A percentile compares a stretch with the other conserved stretches of the same genome.
phyloP scores from a whole-genome alignment of 495 filamentous ascomycete species.

The Sordaria brevicollis region DNA sequence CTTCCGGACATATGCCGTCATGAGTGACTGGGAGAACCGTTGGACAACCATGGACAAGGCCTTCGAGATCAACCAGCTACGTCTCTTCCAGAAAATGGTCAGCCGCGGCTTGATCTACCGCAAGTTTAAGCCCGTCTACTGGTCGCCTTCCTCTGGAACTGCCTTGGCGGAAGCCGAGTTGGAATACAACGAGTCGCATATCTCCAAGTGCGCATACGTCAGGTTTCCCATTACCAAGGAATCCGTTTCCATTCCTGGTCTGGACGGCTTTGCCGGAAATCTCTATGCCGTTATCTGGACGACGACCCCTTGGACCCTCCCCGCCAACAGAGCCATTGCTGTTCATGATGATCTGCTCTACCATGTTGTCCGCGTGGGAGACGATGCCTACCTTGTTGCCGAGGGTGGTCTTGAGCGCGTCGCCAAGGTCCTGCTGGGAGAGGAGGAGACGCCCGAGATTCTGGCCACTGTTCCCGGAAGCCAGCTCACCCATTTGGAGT shows the following conservation, averaged over 20 bases:
- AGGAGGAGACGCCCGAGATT: slow-evolving; percentile 31
- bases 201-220: slow-evolving; percentile 71
- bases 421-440: slow-evolving; percentile 15
- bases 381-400: slow-evolving; percentile 48
- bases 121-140: slow-evolving; percentile 87
- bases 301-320: slow-evolving; percentile 95
- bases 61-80: slow-evolving; percentile 80
- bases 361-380: slow-evolving; percentile 47
- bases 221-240: slow-evolving; percentile 58
- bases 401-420: slow-evolving; percentile 49
- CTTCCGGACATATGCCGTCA: slow-evolving; percentile 77
- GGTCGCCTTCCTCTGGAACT: slow-evolving; percentile 83
- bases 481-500: slow-evolving; percentile 53
- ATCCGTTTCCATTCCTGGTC: slow-evolving; percentile 27
- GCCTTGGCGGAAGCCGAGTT: slow-evolving; percentile 93
- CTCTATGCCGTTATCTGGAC: slow-evolving; percentile 87
- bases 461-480: slow-evolving; percentile 51
- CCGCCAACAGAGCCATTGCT: slow-evolving; percentile 84
- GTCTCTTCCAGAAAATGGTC: slow-evolving; percentile 78
- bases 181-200: slow-evolving; percentile 82
- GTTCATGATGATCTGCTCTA: slow-evolving; percentile 66
- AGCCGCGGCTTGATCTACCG: slow-evolving; percentile 78
- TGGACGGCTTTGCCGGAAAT: slow-evolving; percentile 21
- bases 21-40: slow-evolving; percentile 86
- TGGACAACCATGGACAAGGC: slow-evolving; percentile 87